Conservation (phyloP, 495 filamentous ascomycete species). For the Letharia columbiana region DNA sequence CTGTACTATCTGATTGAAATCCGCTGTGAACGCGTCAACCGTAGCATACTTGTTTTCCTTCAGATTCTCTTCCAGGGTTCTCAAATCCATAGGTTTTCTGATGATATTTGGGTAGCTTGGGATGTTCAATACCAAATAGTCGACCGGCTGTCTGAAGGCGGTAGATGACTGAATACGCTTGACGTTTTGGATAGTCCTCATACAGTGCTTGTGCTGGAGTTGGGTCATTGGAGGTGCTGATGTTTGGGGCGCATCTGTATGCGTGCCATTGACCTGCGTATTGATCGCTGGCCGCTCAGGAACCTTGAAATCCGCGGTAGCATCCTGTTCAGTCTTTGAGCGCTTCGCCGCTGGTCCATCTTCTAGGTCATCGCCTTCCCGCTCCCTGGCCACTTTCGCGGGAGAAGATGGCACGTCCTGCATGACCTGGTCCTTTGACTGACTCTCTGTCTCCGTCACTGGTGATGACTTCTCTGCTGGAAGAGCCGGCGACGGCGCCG, state of each 20-base stretch:
- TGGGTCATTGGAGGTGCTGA: constrained; percentile 39
- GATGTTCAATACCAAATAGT: constrained; percentile 55
- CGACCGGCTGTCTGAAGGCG: constrained; percentile 69
- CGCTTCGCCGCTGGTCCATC: constrained; percentile 76
- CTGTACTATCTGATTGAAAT: constrained; percentile 63
- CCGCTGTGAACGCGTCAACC: constrained; percentile 56
- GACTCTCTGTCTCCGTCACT: background rate
- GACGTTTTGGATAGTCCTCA: constrained; percentile 52
- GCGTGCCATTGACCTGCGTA: constrained; percentile 22
- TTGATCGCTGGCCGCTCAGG: constrained; percentile 32
- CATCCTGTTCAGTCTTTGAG: constrained; percentile 51
- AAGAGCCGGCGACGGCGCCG: constrained; percentile 22
- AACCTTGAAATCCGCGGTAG: constrained; percentile 32
- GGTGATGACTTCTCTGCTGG: constrained; percentile 9
- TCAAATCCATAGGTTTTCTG: constrained; percentile 71
- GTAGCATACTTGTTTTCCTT: constrained; percentile 56
- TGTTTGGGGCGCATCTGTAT: constrained; percentile 13
- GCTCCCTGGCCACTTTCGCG: constrained; percentile 56
- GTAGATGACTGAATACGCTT: constrained; percentile 72
- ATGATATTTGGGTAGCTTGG: constrained; percentile 65
- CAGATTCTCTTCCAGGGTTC: constrained; percentile 71
- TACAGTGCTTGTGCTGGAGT: constrained; percentile 48
- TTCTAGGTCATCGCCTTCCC: constrained; percentile 56
- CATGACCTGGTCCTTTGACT: constrained; percentile 32
- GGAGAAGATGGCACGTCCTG: constrained; percentile 36